Conservation (phyloP, 1,284 basidiomycete species). For the Trichosporon sp. region DNA sequence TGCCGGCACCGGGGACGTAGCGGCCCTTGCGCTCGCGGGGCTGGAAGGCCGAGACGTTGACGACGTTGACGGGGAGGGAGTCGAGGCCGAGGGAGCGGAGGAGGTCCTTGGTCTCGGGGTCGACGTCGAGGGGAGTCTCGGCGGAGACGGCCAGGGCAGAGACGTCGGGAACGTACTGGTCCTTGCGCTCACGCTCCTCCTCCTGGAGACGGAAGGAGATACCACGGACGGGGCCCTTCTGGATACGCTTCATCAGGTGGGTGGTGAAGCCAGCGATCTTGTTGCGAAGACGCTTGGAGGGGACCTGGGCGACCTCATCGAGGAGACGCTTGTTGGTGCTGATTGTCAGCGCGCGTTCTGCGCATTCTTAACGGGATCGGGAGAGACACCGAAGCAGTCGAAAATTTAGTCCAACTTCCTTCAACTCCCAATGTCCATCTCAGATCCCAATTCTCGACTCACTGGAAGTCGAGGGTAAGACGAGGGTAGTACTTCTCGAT, state of each 20-base stretch:
- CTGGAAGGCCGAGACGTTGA: conserved; percentile 65
- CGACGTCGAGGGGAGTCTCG: conserved; percentile 76
- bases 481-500: conserved; percentile 99
- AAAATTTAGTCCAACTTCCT: too few species aligned
- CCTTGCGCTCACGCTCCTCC: conserved; percentile 99
- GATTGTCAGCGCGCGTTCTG: conserved; percentile 25
- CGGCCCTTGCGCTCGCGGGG: conserved; percentile 76
- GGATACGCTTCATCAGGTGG: conserved; percentile 99
- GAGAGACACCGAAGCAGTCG: background rate
- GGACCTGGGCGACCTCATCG: conserved; percentile 98
- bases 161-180: conserved; percentile 95
- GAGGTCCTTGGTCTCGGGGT: conserved; percentile 90
- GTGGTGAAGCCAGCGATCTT: conserved; percentile 99
- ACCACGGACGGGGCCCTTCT: conserved; percentile 97
- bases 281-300: conserved; percentile 98
- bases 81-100: conserved; percentile 90
- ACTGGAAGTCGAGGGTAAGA: conserved; percentile 92
- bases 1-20: conserved; percentile 78
- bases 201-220: conserved; percentile 99
- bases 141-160: conserved; percentile 82
- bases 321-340: conserved; percentile 98
- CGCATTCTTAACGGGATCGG: background rate
- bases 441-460: conserved; percentile 35
- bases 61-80: conserved; percentile 72
- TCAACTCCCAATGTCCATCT: too few species aligned